Percentiles rank a stretch among this genome's conserved stretches.
Conservation (phyloP, 345 rosid species). For the Eucalyptus sp. region DNA sequence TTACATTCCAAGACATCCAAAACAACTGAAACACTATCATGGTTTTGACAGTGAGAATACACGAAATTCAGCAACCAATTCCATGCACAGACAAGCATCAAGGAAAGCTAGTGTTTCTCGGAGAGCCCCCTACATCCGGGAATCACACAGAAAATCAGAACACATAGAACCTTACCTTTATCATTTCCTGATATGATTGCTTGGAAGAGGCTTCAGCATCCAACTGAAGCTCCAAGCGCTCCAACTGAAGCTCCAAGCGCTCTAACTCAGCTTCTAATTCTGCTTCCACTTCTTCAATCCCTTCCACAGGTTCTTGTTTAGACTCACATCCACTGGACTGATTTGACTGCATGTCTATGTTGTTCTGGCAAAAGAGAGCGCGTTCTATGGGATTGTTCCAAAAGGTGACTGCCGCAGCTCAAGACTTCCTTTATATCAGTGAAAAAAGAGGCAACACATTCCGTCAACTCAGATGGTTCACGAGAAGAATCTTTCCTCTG, state of each 20-base stretch:
- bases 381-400: background rate
- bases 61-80: background rate
- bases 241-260: conserved; percentile 42
- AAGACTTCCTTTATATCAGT: background rate
- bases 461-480: conserved; percentile 6
- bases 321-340: conserved; percentile 3
- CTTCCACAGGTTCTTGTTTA: conserved; percentile 16
- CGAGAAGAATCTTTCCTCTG: background rate
- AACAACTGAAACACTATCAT: background rate
- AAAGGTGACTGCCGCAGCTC: background rate
- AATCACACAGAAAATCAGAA: background rate
- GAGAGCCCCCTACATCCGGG: background rate
- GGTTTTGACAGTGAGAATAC: background rate
- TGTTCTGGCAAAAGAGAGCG: background rate
- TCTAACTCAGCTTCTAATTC: conserved; percentile 71
- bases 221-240: conserved; percentile 40
- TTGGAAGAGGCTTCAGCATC: conserved; percentile 11
- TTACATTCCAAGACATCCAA: background rate
- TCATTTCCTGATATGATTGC: conserved; percentile 1
- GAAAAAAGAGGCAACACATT: background rate
- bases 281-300: conserved; percentile 52
- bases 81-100: background rate
- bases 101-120: background rate
- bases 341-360: background rate
- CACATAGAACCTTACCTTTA: conserved; percentile 10